phyloP scores from a whole-genome alignment of 2,329 filamentous ascomycete genomes.

The Venturia effusa region DNA sequence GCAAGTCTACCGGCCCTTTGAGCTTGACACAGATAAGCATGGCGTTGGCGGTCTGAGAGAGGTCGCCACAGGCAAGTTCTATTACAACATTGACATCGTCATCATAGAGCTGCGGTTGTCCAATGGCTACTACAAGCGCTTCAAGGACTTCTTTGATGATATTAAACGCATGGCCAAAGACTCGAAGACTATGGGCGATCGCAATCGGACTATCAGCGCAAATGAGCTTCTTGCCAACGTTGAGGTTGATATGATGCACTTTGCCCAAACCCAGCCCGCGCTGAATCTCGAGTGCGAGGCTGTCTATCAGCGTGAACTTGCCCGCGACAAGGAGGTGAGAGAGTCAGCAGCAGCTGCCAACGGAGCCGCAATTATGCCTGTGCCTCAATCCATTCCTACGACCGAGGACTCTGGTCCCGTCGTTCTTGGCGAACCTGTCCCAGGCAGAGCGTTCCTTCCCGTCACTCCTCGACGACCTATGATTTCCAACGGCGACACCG shows the following conservation, averaged over 20 bases:
- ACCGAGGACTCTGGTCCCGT: conserved; percentile 33
- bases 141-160: conserved; percentile 80
- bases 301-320: conserved; percentile 58
- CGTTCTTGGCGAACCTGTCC: conserved; percentile 52
- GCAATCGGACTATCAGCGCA: conserved; percentile 71
- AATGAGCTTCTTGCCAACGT: conserved; percentile 90
- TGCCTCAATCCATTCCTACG: conserved; percentile 1
- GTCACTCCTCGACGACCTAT: conserved; percentile 25
- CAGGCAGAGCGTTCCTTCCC: conserved; percentile 37
- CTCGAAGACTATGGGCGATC: conserved; percentile 70
- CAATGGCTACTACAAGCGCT: conserved; percentile 90
- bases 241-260: conserved; percentile 76
- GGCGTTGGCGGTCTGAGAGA: conserved; percentile 69
- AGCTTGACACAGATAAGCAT: conserved; percentile 68
- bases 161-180: conserved; percentile 79
- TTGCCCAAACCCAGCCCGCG: conserved; percentile 54
- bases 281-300: conserved; percentile 67
- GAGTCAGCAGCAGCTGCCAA: conserved; percentile 27
- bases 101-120: conserved; percentile 94
- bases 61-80: conserved; percentile 68
- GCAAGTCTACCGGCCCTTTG: conserved; percentile 57
- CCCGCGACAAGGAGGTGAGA: conserved; percentile 49
- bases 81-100: conserved; percentile 86
- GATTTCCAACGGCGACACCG: background rate
- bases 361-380: conserved; percentile 16